phyloP scores from a whole-genome alignment of 1,284 basidiomycete species.

The Ustilago lituana region DNA sequence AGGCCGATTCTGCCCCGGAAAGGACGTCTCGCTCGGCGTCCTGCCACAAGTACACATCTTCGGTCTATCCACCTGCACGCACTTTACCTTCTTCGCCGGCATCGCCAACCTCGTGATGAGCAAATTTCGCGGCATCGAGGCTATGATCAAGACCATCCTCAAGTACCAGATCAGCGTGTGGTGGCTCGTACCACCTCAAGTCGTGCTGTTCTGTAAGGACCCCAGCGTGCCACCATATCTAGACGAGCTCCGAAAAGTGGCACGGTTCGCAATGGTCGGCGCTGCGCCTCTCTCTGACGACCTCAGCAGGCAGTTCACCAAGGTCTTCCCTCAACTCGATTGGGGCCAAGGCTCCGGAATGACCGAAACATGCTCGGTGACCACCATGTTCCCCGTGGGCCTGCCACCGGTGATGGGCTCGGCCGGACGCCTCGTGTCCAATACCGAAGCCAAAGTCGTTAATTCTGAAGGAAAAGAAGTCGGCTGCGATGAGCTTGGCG shows the following conservation, averaged over 20 bases:
- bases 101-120: conserved; percentile 54
- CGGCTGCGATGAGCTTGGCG: conserved; percentile 66
- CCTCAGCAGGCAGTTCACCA: conserved; percentile 46
- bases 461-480: conserved; percentile 58
- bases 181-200: conserved; percentile 52
- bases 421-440: conserved; percentile 56
- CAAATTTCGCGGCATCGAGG: conserved; percentile 55
- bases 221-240: conserved; percentile 57
- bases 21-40: conserved; percentile 53
- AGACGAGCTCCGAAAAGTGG: conserved; percentile 38
- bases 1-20: conserved; percentile 49
- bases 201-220: conserved; percentile 55
- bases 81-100: conserved; percentile 62
- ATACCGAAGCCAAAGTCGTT: conserved; percentile 59
- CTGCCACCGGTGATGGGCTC: conserved; percentile 62
- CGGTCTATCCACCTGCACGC: conserved; percentile 59
- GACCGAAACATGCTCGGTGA: conserved; percentile 62
- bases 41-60: conserved; percentile 59
- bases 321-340: conserved; percentile 45
- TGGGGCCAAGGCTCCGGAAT: conserved; percentile 60
- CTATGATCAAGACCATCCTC: conserved; percentile 57
- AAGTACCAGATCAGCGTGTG: conserved; percentile 61
- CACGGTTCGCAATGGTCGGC: conserved; percentile 55
- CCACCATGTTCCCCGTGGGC: conserved; percentile 65
- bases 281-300: conserved; percentile 58